phyloP scores from a whole-genome alignment of 164 flowering plant genomes.

The Protea cynaroides region DNA sequence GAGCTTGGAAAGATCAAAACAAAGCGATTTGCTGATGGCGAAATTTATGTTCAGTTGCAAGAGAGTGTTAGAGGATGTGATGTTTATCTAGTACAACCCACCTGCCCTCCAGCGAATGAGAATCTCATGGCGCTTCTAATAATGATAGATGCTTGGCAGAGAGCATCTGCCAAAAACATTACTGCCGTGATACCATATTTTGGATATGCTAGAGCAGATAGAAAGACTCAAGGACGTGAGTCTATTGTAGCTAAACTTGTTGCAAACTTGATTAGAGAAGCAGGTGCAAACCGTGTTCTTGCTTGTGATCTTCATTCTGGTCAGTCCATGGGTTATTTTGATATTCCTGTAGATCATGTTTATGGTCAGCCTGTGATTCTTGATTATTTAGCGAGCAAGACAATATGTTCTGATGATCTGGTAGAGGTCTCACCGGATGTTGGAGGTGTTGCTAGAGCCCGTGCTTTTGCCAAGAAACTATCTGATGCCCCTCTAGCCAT shows the following conservation, averaged over 20 bases:
- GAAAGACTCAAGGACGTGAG: constrained; percentile 99
- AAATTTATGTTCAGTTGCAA: constrained; percentile 86
- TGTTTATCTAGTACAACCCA: constrained; percentile 91
- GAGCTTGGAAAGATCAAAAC: constrained; percentile 77
- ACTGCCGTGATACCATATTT: constrained; percentile 99
- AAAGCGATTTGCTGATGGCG: constrained; percentile 93
- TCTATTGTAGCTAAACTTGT: constrained; percentile 99
- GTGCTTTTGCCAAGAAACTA: constrained; percentile 94
- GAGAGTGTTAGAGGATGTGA: constrained; percentile 98
- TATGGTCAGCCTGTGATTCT: constrained; percentile 96
- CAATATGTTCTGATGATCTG: constrained; percentile 71
- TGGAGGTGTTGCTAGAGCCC: constrained; percentile 98
- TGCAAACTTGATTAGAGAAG: constrained; percentile 91
- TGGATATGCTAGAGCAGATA: constrained; percentile 99
- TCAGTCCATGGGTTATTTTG: constrained; percentile 98
- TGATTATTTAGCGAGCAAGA: constrained; percentile 97
- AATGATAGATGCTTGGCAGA: constrained; percentile 96
- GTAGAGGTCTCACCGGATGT: constrained; percentile 99
- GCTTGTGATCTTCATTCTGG: constrained; percentile 99
- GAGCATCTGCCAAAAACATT: constrained; percentile 94
- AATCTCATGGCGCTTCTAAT: constrained; percentile 92
- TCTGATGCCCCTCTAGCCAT: constrained; percentile 99
- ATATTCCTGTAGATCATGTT: constrained; percentile 97
- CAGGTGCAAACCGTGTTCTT: constrained; percentile 95
- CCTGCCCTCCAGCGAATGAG: constrained; percentile 96